phyloP scores from a whole-genome alignment of 345 rosid species.

The Nephelium lappaceum region DNA sequence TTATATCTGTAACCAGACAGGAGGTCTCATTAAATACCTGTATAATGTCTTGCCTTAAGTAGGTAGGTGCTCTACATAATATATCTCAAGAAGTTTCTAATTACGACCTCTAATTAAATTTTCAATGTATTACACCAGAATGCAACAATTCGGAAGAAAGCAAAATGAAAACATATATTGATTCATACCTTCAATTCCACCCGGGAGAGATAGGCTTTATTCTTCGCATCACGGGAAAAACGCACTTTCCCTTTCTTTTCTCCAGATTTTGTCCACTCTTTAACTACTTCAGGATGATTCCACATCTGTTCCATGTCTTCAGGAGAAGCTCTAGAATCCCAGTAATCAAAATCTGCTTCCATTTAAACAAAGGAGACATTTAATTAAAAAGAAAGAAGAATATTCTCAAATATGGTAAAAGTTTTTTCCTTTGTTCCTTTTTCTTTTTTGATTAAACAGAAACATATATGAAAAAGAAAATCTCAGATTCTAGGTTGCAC shows the following conservation, averaged over 20 bases:
- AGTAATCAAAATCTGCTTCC: constrained; percentile 49
- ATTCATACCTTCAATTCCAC: constrained; percentile 73
- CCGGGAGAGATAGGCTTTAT: constrained; percentile 72
- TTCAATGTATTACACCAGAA: neutral
- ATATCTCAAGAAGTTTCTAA: neutral
- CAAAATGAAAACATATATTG: constrained; percentile 10
- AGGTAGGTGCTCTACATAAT: neutral
- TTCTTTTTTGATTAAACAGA: neutral
- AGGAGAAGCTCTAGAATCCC: constrained; percentile 74
- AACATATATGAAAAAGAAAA: neutral
- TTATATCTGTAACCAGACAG: neutral
- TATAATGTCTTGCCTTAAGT: neutral
- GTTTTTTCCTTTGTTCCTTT: too few relatives aligned
- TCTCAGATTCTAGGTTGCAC: neutral
- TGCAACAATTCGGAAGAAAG: neutral
- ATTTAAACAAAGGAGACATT: constrained; percentile 13
- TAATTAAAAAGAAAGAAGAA: neutral
- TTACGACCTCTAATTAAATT: neutral
- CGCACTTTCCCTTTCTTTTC: constrained; percentile 75
- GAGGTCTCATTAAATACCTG: neutral
- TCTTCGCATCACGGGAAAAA: constrained; percentile 64
- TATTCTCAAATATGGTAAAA: constrained; percentile 1
- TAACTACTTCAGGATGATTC: constrained; percentile 62
- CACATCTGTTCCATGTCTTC: constrained; percentile 93
- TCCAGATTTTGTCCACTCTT: constrained; percentile 81